Conservation (phyloP, 176 grass and related monocot species). For the Carex cristatella region DNA sequence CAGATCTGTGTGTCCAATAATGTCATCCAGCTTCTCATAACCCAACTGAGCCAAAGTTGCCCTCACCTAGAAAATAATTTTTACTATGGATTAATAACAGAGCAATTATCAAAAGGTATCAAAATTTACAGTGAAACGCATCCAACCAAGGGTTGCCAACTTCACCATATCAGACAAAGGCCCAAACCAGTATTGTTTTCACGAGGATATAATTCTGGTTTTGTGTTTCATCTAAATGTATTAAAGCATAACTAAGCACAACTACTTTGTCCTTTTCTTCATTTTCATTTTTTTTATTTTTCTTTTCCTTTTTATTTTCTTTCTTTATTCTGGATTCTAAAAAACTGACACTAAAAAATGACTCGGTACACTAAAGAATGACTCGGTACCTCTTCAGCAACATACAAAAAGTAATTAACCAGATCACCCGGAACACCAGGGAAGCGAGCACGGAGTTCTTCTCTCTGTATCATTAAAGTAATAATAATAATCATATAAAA, state of each 20-base stretch:
- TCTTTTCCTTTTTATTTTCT: background rate
- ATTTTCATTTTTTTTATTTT: background rate
- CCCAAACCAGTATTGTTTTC: background rate
- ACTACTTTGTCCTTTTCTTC: background rate
- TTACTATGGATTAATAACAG: constrained; percentile 19
- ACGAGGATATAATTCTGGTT: background rate
- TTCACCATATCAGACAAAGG: background rate
- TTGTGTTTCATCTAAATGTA: background rate
- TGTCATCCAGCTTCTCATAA: constrained; percentile 96
- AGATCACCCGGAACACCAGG: constrained; percentile 99
- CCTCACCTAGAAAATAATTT: constrained; percentile 63
- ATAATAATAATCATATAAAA: constrained; percentile 28
- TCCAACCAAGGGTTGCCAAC: background rate
- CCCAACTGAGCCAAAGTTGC: constrained; percentile 77
- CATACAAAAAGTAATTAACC: constrained; percentile 97
- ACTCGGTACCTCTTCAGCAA: constrained; percentile 83
- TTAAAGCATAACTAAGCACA: background rate
- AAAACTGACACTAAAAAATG: background rate
- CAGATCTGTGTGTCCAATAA: constrained; percentile 81
- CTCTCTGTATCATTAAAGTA: constrained; percentile 63
- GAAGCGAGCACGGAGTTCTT: constrained; percentile 96
- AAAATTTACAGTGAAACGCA: background rate
- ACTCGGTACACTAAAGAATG: constrained; percentile 30
- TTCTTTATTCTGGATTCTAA: background rate
- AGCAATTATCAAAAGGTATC: background rate